Base-by-base conservation (phyloP, 78 protist genomes). In the Chrysochromulina parva region DNA sequence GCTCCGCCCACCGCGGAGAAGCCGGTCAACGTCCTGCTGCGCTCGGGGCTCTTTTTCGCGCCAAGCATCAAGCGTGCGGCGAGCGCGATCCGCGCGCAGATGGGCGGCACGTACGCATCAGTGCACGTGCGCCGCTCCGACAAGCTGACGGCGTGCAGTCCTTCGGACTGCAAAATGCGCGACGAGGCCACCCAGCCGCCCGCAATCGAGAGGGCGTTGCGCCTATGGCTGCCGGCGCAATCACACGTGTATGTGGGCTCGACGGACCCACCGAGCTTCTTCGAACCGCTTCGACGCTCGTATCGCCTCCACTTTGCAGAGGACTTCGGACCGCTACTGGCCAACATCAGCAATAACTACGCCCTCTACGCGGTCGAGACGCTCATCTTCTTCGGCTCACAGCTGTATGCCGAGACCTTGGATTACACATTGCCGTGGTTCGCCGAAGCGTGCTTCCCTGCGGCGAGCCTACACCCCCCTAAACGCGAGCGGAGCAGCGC, bases 101-200 rank as follows among this genome's bases (percentile, higher is more conserved):
- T 74, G 26, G 82, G 82, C 54, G 82, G 57, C 9, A 55, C 11
- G 13, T 74, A 74, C 82, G 13, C 13, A 22, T 74, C 82, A 3
- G 55, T 74, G 57, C 82, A 74, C 55, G 82, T 74, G 82, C 82
- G 82, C 58, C 82, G 82, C 58, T 74, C 82, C 55, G 82, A 74
- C 55, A 74, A 74, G 82, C 82, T 74, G 55, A 28, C 50, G 26
- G 50, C 82, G 20, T 74, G 80, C 80, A 0, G 57, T 2, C 82
- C 82, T 4, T 2, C 9, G n/a, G 82, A 74, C 57, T 74, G 82
- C 82, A 17, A 13, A n/a, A n/a, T 4, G n/a, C 53, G 82, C 11
- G 82, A 74, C 82, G 6, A 1, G 82, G 26, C 48, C 28, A 74
- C 82, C 57, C 82, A 55, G 26, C 82, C 82, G 28, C 28, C 2